Percentiles rank a stretch among this genome's conserved stretches.
Evolutionary conservation across 176 grass and related monocot genomes (phyloP).

Genomic region (Alloteropsis semialata): DNA sequence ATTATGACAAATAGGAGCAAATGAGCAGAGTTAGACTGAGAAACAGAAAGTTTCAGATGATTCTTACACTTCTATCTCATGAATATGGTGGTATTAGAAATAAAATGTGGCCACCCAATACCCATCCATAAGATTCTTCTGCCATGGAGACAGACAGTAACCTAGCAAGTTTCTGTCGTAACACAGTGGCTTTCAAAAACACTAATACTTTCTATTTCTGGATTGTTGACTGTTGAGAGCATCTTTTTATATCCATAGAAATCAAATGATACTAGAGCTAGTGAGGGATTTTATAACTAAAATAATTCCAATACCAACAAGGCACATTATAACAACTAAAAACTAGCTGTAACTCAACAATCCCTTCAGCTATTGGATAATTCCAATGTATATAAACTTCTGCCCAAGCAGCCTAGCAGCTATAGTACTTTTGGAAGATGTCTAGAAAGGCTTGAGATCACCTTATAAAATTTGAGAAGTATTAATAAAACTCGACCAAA

Average conservation of each 20-base stretch:
- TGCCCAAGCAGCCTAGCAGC: not conserved
- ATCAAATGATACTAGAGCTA: conserved; percentile 5
- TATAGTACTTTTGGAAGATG: conserved; percentile 5
- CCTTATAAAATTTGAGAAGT: not conserved
- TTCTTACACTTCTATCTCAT: not conserved
- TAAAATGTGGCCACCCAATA: not conserved
- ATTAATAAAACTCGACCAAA: not conserved
- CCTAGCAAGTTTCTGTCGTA: not conserved
- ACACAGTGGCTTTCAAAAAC: not conserved
- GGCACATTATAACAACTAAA: not conserved
- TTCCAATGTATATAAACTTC: not conserved
- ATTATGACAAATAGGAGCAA: not conserved
- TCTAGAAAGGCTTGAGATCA: not conserved
- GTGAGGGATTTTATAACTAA: not conserved
- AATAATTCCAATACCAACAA: conserved; percentile 2
- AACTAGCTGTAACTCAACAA: not conserved
- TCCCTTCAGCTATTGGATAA: not conserved
- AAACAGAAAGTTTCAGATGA: conserved; percentile 8
- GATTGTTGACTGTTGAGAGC: not conserved
- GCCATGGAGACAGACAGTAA: not conserved
- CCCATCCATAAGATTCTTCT: not conserved
- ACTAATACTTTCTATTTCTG: not conserved
- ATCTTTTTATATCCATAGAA: not conserved
- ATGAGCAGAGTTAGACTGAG: not conserved
- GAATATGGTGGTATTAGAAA: not conserved